A percentile compares a stretch with the other conserved stretches of the same genome.
Conservation (phyloP, 176 grass and related monocot species). For the Carex parvula region DNA sequence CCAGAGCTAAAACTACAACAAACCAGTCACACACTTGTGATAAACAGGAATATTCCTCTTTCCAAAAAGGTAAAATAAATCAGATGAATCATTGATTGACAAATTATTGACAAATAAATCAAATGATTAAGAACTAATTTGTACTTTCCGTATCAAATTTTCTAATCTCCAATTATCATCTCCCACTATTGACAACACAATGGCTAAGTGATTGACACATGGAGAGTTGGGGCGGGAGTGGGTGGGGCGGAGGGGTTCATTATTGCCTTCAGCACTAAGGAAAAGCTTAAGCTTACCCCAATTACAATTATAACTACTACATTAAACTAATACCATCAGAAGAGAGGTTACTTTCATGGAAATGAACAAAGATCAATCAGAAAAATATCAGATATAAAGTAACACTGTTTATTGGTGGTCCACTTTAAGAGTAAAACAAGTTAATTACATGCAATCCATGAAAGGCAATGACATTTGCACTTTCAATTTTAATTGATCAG, state of each 20-base stretch:
- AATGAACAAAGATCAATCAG: not conserved
- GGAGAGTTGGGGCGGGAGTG: not conserved
- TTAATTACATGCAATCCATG: not conserved
- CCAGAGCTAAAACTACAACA: not conserved
- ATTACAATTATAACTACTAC: not conserved
- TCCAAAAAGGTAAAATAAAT: not conserved
- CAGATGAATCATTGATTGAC: not conserved
- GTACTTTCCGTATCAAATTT: not conserved
- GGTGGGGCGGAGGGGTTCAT: not conserved
- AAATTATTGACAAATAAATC: not conserved
- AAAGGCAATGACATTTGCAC: not conserved
- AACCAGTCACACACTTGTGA: not conserved
- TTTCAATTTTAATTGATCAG: not conserved
- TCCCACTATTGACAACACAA: not conserved
- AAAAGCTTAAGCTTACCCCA: not conserved
- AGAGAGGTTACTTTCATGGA: conserved; percentile 17
- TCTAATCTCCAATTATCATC: not conserved
- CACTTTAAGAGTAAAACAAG: not conserved
- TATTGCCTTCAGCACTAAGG: conserved; percentile 15
- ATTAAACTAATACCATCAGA: conserved; percentile 18
- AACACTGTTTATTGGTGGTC: not conserved
- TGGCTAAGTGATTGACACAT: not conserved
- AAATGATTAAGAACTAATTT: not conserved
- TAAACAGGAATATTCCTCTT: not conserved
- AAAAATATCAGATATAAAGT: conserved; percentile 25